These are phyloP conservation scores for Cryptococcus sp. DNA, from an alignment of 1,284 basidiomycete genomes.

Conservation along the genomic window DNA sequence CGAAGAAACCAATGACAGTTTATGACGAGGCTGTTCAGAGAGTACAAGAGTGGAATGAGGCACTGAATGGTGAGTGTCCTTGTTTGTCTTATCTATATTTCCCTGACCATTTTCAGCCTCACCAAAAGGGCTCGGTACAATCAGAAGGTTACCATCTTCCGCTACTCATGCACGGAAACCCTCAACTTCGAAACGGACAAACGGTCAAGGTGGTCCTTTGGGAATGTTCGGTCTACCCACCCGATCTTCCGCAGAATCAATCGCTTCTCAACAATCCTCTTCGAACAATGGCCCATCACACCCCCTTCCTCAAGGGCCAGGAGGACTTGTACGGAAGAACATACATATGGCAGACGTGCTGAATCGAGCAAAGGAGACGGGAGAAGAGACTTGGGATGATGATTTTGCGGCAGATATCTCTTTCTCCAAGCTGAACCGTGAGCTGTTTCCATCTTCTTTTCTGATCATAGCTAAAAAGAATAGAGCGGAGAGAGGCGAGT, in stretches of 20 bases:
- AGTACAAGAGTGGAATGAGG: conserved; percentile 98
- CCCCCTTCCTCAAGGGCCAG: too few relatives aligned
- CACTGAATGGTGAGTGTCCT: conserved; percentile 68
- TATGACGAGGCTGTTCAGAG: conserved; percentile 90
- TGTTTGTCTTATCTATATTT: background rate
- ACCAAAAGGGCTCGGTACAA: conserved; percentile 25
- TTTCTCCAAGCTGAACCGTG: conserved; percentile 27
- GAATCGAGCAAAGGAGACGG: conserved; percentile 6
- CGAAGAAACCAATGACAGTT: conserved; percentile 59
- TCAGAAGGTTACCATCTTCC: conserved; percentile 20
- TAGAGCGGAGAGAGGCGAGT: background rate
- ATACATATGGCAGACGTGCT: background rate
- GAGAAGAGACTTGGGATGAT: conserved; percentile 70
- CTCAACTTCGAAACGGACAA: conserved; percentile 7
- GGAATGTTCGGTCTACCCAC: conserved; percentile 17
- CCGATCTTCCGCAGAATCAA: conserved; percentile 25
- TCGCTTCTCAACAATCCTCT: conserved; percentile 16
- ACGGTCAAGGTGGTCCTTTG: background rate
- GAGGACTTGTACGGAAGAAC: too few relatives aligned
- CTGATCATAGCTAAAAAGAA: background rate
- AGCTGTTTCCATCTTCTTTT: background rate
- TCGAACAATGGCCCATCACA: background rate
- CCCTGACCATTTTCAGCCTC: conserved; percentile 9
- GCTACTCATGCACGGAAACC: conserved; percentile 13
- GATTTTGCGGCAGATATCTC: conserved; percentile 89